Conservation (phyloP, 2,329 filamentous ascomycete genomes). For the Chaetomium sp. region DNA sequence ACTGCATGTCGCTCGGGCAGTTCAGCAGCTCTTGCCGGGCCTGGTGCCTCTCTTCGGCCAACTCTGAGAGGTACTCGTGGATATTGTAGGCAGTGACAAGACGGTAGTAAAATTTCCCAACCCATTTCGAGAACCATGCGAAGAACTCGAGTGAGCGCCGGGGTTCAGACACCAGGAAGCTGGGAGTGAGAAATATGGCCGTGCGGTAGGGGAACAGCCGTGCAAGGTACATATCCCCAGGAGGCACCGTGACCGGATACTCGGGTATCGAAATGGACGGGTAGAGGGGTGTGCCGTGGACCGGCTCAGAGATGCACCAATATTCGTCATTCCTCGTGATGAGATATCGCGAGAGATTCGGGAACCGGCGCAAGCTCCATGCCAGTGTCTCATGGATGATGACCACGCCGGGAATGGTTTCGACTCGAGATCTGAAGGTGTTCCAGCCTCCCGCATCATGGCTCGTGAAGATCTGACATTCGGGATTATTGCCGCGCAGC, state of each 20-base stretch:
- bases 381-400: slow-evolving; percentile 51
- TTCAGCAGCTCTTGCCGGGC: slow-evolving; percentile 31
- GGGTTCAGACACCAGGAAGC: slow-evolving; percentile 52
- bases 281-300: slow-evolving; percentile 36
- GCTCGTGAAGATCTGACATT: slow-evolving; percentile 48
- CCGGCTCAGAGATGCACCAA: slow-evolving; percentile 47
- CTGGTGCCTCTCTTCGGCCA: slow-evolving; percentile 41
- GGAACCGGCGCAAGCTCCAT: slow-evolving; percentile 45
- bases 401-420: slow-evolving; percentile 39
- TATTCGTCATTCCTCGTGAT: slow-evolving; percentile 38
- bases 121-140: slow-evolving; percentile 43
- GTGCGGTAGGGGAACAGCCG: slow-evolving; percentile 50
- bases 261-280: slow-evolving; percentile 36
- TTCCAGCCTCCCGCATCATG: slow-evolving; percentile 51
- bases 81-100: slow-evolving; percentile 45
- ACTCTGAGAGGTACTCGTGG: slow-evolving; percentile 40
- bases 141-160: slow-evolving; percentile 43
- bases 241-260: slow-evolving; percentile 24
- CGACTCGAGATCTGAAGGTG: slow-evolving; percentile 42
- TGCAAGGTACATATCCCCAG: slow-evolving; percentile 43
- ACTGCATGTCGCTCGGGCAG: slow-evolving; percentile 30
- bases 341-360: slow-evolving; percentile 43
- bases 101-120: slow-evolving; percentile 34
- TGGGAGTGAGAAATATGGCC: slow-evolving; percentile 53
- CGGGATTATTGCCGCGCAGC: slow-evolving; percentile 45